These are phyloP conservation scores for Ophiobolus disseminans DNA, from an alignment of 2,329 filamentous ascomycete genomes.

Conservation along the genomic window DNA sequence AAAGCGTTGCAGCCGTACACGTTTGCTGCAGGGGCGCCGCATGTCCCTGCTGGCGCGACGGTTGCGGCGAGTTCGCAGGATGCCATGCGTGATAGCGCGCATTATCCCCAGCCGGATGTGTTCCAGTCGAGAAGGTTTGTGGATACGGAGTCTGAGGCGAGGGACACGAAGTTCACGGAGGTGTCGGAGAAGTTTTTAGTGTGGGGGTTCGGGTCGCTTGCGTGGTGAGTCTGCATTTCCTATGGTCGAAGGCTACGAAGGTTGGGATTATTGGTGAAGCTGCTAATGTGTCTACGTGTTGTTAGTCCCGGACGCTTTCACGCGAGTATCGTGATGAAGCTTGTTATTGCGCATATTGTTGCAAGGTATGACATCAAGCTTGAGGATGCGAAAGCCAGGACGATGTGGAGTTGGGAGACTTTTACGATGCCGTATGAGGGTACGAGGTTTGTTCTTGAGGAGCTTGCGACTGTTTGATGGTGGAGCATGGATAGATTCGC, in stretches of 20 bases:
- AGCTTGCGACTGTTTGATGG: no score
- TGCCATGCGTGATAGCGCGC: no score
- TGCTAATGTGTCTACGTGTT: neutral
- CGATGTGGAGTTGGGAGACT: slow-evolving; percentile 19
- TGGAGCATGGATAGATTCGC: no score
- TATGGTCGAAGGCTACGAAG: neutral
- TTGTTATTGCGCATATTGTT: slow-evolving; percentile 16
- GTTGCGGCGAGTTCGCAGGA: no score
- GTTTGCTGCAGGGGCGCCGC: no score
- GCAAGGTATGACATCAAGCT: slow-evolving; percentile 12
- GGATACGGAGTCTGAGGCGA: no score
- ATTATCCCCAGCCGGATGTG: no score
- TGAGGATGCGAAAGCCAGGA: slow-evolving; percentile 17
- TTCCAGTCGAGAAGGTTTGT: no score
- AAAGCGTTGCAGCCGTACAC: no score
- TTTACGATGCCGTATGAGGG: slow-evolving; percentile 22
- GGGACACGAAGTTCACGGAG: no score
- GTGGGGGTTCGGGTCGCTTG: neutral
- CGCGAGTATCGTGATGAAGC: slow-evolving; percentile 17
- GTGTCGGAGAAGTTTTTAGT: slow-evolving; percentile 8
- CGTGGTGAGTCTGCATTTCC: neutral
- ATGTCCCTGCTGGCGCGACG: no score
- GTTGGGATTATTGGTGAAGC: no score
- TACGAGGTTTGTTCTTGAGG: slow-evolving; percentile 10
- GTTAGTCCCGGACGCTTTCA: slow-evolving; percentile 5